phyloP scores from a whole-genome alignment of 2,329 filamentous ascomycete genomes.

The Fusarium sp. region DNA sequence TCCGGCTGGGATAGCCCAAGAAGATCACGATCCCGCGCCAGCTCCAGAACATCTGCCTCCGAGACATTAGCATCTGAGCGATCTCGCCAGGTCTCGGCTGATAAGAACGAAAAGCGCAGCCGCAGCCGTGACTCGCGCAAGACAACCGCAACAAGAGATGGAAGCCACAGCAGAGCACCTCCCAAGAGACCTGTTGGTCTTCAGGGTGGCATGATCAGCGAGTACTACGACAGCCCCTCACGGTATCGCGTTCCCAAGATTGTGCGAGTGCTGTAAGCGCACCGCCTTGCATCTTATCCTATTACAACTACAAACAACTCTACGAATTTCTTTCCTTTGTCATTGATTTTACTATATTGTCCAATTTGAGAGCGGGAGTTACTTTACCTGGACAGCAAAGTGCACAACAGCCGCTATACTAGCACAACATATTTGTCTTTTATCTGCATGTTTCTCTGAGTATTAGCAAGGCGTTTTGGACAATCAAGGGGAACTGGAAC shows the following conservation, averaged over 20 bases:
- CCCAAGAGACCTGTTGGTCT: constrained; percentile 23
- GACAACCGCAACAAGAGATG: constrained; percentile 15
- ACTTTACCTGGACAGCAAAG: constrained; percentile 3
- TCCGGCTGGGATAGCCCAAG: constrained; percentile 24
- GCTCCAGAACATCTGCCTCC: constrained; percentile 30
- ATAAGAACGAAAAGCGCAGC: constrained; percentile 29
- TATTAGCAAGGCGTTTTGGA: constrained; percentile 38
- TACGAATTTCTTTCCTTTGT: constrained; percentile 20
- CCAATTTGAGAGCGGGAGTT: constrained; percentile 17
- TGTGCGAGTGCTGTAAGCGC: constrained; percentile 33
- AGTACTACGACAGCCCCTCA: constrained; percentile 41
- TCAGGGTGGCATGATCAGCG: constrained; percentile 38
- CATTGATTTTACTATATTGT: background rate
- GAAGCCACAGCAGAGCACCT: constrained; percentile 17
- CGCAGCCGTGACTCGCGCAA: constrained; percentile 30
- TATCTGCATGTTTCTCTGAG: constrained; percentile 13
- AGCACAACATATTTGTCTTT: constrained; percentile 3
- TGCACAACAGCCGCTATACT: constrained; percentile 28
- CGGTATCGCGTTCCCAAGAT: constrained; percentile 39
- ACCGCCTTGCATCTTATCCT: background rate
- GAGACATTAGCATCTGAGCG: constrained; percentile 29
- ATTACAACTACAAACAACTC: background rate
- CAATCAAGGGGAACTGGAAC: constrained; percentile 1
- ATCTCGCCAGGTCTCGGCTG: constrained; percentile 33
- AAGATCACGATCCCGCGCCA: constrained; percentile 31